Evolutionary conservation across 2,329 filamentous ascomycete species (phyloP).

Genomic region (Setomelanomma holmii): DNA sequence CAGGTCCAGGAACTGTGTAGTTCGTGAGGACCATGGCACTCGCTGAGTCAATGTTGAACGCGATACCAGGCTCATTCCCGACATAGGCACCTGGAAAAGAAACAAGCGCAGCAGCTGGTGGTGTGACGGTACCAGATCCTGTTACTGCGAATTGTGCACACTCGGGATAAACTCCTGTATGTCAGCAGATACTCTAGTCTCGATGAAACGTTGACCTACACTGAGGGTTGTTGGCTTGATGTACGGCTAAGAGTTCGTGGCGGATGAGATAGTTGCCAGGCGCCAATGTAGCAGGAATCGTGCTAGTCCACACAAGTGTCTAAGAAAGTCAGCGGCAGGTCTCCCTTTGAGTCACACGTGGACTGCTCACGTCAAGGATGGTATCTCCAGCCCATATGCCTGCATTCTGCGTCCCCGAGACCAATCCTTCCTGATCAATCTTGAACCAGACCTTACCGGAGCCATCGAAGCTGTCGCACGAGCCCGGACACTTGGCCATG

Average conservation of each 20-base stretch:
- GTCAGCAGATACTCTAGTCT: constrained; percentile 25
- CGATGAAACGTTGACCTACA: constrained; percentile 29
- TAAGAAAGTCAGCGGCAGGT: too few relatives aligned
- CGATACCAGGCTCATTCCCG: constrained; percentile 56
- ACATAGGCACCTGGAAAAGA: constrained; percentile 52
- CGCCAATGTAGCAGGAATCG: constrained; percentile 56
- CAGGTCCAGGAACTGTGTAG: constrained; percentile 32
- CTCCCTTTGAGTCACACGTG: too few relatives aligned
- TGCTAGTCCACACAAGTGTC: constrained; percentile 58
- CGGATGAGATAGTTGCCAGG: constrained; percentile 64
- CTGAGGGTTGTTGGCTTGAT: constrained; percentile 60
- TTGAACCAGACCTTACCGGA: constrained; percentile 63
- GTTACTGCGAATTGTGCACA: constrained; percentile 62
- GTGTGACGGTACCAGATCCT: constrained; percentile 55
- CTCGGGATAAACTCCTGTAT: constrained; percentile 60
- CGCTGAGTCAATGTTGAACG: constrained; percentile 38
- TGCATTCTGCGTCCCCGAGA: constrained; percentile 53
- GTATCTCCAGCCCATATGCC: constrained; percentile 59
- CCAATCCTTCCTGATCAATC: constrained; percentile 62
- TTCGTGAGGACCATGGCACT: constrained; percentile 21
- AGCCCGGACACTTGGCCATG: constrained; percentile 56
- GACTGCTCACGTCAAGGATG: too few relatives aligned
- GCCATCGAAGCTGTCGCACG: constrained; percentile 59
- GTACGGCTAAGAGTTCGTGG: constrained; percentile 64
- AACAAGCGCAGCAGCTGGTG: constrained; percentile 50